phyloP scores from a whole-genome alignment of 2,329 filamentous ascomycete species.

The Aspergillus sp. region DNA sequence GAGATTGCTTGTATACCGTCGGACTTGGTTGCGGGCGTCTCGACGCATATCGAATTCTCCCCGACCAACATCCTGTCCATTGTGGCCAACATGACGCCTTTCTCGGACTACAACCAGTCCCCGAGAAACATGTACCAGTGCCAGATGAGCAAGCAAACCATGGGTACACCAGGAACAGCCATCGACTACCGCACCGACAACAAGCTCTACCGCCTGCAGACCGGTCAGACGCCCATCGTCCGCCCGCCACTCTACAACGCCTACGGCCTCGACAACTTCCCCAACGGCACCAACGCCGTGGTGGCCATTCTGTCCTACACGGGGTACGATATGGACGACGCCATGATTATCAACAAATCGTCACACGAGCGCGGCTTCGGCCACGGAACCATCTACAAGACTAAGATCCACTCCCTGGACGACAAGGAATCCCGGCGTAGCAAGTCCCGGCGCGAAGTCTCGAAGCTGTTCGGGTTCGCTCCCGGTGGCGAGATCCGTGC shows the following conservation, averaged over 20 bases:
- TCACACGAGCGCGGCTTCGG: constrained; percentile 93
- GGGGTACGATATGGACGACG: constrained; percentile 99
- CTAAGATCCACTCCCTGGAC: constrained; percentile 79
- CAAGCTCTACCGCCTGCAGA: constrained; percentile 91
- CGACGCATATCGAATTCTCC: constrained; percentile 87
- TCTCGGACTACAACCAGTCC: constrained; percentile 97
- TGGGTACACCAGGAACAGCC: constrained; percentile 89
- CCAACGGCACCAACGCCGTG: constrained; percentile 88
- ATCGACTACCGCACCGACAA: constrained; percentile 86
- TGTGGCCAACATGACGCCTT: constrained; percentile 95
- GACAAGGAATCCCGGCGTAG: constrained; percentile 62
- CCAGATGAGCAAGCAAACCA: constrained; percentile 99
- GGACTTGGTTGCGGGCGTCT: constrained; percentile 79
- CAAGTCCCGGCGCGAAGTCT: constrained; percentile 59
- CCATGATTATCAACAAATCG: constrained; percentile 98
- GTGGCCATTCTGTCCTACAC: constrained; percentile 98
- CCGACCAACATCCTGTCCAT: constrained; percentile 97
- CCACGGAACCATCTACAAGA: constrained; percentile 95
- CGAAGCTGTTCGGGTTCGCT: constrained; percentile 85
- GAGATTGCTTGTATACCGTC: constrained; percentile 85
- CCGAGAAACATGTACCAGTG: constrained; percentile 99
- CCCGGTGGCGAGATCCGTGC: constrained; percentile 65
- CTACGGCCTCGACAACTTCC: constrained; percentile 96
- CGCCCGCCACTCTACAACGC: constrained; percentile 87
- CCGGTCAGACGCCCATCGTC: constrained; percentile 90